Evolutionary conservation across 2,329 filamentous ascomycete genomes (phyloP).

Genomic region (Mollisia scopiformis): DNA sequence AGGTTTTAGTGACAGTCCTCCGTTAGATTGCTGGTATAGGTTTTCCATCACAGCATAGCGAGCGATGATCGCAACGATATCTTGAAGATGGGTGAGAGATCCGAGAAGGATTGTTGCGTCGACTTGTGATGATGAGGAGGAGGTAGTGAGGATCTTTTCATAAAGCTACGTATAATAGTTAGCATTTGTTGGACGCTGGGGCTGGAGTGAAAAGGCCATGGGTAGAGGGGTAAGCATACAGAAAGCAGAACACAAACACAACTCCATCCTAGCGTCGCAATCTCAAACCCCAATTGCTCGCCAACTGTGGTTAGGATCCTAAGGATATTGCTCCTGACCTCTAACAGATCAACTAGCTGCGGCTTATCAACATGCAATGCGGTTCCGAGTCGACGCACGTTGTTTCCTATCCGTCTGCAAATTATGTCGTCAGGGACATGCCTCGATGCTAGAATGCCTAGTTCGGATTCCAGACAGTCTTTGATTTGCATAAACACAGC

Average conservation of each 20-base stretch:
- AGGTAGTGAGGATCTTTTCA: not conserved
- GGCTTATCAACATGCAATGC: not conserved
- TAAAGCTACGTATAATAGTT: not conserved
- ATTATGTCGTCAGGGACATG: not conserved
- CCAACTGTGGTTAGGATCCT: conserved; percentile 19
- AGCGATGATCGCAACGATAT: conserved; percentile 21
- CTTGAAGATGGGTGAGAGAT: conserved; percentile 13
- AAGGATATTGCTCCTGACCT: conserved; percentile 13
- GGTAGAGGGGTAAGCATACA: conserved; percentile 1
- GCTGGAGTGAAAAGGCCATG: too few relatives aligned
- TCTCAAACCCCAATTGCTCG: conserved; percentile 17
- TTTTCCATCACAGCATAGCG: conserved; percentile 30
- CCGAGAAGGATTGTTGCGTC: not conserved
- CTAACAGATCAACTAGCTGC: conserved; percentile 1
- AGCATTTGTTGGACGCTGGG: not conserved
- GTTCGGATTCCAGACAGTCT: not conserved
- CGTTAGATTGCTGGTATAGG: conserved; percentile 19
- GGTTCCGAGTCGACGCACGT: not conserved
- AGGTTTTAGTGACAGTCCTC: conserved; percentile 10
- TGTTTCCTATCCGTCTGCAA: not conserved
- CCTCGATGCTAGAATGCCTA: not conserved
- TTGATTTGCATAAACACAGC: not conserved
- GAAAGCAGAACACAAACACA: conserved; percentile 14
- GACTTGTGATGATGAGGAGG: not conserved
- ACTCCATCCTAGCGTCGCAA: conserved; percentile 21